Conservation (phyloP, 73 alveolate species). For the Paramecium octaurelia region DNA sequence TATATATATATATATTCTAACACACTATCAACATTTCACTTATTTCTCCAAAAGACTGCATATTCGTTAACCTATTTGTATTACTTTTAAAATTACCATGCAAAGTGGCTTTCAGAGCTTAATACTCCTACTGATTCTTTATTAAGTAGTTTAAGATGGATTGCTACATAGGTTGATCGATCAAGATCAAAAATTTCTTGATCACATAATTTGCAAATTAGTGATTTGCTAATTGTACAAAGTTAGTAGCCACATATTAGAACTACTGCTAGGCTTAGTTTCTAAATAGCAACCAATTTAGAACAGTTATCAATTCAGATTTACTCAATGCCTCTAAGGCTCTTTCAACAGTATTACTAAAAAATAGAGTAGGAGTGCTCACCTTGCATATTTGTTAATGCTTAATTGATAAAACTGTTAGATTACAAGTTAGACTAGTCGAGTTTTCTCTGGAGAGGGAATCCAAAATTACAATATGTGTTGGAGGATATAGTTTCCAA, state of each 20-base stretch:
- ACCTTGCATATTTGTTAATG: conserved; percentile 50
- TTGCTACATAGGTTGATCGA: neutral
- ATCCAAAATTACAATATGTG: conserved; percentile 30
- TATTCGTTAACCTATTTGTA: neutral
- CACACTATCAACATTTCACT: neutral
- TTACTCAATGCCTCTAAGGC: conserved; percentile 37
- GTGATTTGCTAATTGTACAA: conserved; percentile 22
- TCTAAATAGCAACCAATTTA: conserved; percentile 1
- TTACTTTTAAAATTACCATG: neutral
- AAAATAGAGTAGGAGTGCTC: neutral
- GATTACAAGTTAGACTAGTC: conserved; percentile 7
- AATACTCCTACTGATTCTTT: neutral
- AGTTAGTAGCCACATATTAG: neutral
- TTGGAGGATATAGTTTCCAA: conserved; percentile 31
- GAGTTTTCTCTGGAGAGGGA: neutral
- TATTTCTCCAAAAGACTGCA: conserved; percentile 30
- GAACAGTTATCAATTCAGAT: neutral
- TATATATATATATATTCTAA: neutral
- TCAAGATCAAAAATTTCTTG: conserved; percentile 23
- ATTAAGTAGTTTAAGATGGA: neutral
- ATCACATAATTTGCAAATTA: conserved; percentile 43
- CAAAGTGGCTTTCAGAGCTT: neutral
- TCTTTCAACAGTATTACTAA: conserved; percentile 49
- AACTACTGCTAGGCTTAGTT: neutral
- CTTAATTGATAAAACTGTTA: conserved; percentile 36